Evolutionary conservation across 2,329 filamentous ascomycete species (phyloP).

Genomic region (Blumeriella jaapii): DNA sequence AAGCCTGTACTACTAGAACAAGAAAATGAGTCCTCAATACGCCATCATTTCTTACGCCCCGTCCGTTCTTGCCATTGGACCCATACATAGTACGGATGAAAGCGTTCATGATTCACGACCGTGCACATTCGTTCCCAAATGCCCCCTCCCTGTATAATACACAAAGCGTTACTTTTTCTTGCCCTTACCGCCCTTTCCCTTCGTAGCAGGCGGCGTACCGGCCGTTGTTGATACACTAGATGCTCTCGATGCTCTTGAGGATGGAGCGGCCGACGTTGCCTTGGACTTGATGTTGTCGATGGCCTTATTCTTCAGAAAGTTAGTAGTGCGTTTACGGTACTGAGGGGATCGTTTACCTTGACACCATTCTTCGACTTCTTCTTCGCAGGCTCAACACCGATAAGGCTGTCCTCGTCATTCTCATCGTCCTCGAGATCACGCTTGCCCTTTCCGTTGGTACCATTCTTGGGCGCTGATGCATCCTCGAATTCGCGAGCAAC

Average conservation of each 20-base stretch:
- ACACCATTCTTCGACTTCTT: slow-evolving; percentile 87
- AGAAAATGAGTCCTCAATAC: slow-evolving; percentile 7
- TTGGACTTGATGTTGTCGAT: slow-evolving; percentile 83
- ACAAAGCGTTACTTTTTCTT: slow-evolving; percentile 32
- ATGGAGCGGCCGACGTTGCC: slow-evolving; percentile 63
- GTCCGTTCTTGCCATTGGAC: slow-evolving; percentile 11
- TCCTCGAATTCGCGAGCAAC: slow-evolving; percentile 92
- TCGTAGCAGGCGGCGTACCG: slow-evolving; percentile 36
- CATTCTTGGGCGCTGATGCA: slow-evolving; percentile 39
- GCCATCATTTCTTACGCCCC: slow-evolving; percentile 16
- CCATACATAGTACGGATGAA: slow-evolving; percentile 8
- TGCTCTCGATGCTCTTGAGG: slow-evolving; percentile 67
- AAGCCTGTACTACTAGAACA: too few species aligned
- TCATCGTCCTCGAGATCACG: slow-evolving; percentile 69
- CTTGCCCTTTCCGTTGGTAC: slow-evolving; percentile 57
- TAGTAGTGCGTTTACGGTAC: slow-evolving; percentile 7
- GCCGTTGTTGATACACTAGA: slow-evolving; percentile 75
- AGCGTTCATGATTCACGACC: too few species aligned
- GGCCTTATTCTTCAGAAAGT: slow-evolving; percentile 65
- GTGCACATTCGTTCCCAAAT: too few species aligned
- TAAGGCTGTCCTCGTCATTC: slow-evolving; percentile 70
- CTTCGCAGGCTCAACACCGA: slow-evolving; percentile 76
- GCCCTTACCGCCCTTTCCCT: slow-evolving; percentile 37
- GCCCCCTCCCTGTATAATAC: too few species aligned
- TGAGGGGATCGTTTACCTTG: slow-evolving; percentile 38